Conservation (phyloP, 2,329 filamentous ascomycete genomes). For the Alternaria atra region DNA sequence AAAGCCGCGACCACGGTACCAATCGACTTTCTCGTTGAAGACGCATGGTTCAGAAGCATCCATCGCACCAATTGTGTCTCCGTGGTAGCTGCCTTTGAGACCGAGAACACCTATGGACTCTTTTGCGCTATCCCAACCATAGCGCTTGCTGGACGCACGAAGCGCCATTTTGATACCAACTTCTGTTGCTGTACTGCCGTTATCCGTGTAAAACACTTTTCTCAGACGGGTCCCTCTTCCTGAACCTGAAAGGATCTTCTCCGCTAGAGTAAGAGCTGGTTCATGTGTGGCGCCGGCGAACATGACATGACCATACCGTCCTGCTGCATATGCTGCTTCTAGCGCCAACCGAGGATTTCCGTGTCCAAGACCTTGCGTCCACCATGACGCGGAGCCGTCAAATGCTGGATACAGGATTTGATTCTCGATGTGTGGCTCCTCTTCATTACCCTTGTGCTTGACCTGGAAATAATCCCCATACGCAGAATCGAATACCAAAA, state of each 20-base stretch:
- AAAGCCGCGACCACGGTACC: conserved; percentile 80
- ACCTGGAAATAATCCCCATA: conserved; percentile 81
- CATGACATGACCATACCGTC: conserved; percentile 88
- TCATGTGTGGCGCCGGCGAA: conserved; percentile 83
- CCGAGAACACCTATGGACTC: conserved; percentile 74
- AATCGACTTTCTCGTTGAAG: conserved; percentile 85
- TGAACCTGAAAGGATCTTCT: conserved; percentile 67
- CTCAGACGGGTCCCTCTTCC: conserved; percentile 68
- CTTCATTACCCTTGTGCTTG: conserved; percentile 41
- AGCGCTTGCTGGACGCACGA: conserved; percentile 71
- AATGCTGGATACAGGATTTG: conserved; percentile 71
- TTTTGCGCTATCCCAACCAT: conserved; percentile 68
- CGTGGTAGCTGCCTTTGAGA: conserved; percentile 83
- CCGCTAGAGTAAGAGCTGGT: conserved; percentile 75
- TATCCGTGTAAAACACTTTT: conserved; percentile 84
- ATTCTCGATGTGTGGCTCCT: conserved; percentile 20
- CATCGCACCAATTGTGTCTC: conserved; percentile 89
- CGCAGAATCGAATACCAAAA: conserved; percentile 81
- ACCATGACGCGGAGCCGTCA: conserved; percentile 88
- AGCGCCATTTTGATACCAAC: conserved; percentile 88
- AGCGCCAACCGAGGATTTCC: conserved; percentile 76
- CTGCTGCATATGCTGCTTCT: conserved; percentile 81
- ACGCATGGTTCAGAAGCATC: conserved; percentile 80
- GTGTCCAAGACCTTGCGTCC: conserved; percentile 86
- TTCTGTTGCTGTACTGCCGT: conserved; percentile 84